Evolutionary conservation across 345 rosid species (phyloP), one percentile per base, ranked within the genome.

Genomic region (Populus davidiana): DNA sequence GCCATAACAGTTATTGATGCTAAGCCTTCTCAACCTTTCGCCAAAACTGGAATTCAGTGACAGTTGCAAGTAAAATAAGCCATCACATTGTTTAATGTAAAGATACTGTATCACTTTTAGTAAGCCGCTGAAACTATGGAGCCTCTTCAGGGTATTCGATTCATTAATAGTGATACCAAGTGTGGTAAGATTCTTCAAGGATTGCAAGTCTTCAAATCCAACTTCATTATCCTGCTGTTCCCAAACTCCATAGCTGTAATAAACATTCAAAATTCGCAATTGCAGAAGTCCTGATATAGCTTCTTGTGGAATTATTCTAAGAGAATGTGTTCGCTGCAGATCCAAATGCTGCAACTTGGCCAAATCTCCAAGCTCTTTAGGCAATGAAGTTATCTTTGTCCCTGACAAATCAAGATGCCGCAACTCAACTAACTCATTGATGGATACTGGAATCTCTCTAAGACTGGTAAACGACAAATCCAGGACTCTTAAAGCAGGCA

Each of bases 171-270:
- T 88, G 81, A 88, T 69, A 72, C 89, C 91, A 8, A 88, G 77
- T 56, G 84, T 71, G 9, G 76, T 79, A 10, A 88, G 84, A 44
- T 83, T 72, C 66, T 77, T 78, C 79, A 88, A 61, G 82, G 71
- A 63, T 77, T 83, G 80, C 86, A 88, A 78, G 78, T 84, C 83
- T 31, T 67, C 75, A 66, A 88, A 76, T 25, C 83, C 71, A n/a
- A 88, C 83, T 72, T 86, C 84, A 72, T 71, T 76, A 38, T 68
- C 81, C 29, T 78, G 78, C 64, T 75, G 71, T 69, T 84, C 82
- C 89, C 91, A 86, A 78, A 68, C 76, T 6, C 69, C 89, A 39
- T 84, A 88, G 81, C 89, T 85, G 75, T 86, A 88, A 65, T 88
- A 88, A 75, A 88, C 47, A 59, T 86, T 86, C 80, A 88, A 79